Evolutionary conservation across 352 stramenopile genomes (phyloP).

Genomic region (Globisporangium polare): DNA sequence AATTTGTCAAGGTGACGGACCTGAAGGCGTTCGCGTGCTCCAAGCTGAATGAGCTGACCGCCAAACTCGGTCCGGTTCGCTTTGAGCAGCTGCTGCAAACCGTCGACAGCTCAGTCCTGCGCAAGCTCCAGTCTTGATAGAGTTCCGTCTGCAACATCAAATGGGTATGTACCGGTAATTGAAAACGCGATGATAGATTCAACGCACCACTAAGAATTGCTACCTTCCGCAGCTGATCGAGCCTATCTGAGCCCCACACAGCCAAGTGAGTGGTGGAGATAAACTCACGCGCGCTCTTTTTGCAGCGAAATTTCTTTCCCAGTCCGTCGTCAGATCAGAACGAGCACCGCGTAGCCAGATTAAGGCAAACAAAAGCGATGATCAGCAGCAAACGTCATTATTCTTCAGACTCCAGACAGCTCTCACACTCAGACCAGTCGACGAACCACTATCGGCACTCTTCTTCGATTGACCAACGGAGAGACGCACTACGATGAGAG

Average conservation of each 20-base stretch:
- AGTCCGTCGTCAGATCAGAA: too few species aligned
- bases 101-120: slow-evolving; percentile 54
- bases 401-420: too few species aligned
- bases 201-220: not conserved
- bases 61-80: slow-evolving; percentile 29
- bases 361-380: too few species aligned
- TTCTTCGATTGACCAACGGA: not conserved
- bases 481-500: not conserved
- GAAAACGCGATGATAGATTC: slow-evolving; percentile 1
- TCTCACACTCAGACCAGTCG: too few species aligned
- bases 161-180: too few species aligned
- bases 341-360: too few species aligned
- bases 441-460: too few species aligned
- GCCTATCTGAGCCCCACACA: not conserved
- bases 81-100: slow-evolving; percentile 57
- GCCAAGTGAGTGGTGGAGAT: too few species aligned
- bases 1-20: slow-evolving; percentile 30
- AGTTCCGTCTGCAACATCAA: not conserved
- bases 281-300: too few species aligned
- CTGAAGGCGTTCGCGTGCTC: slow-evolving; percentile 38
- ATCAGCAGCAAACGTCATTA: too few species aligned
- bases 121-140: slow-evolving; percentile 36
- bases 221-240: not conserved
- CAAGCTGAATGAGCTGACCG: slow-evolving; percentile 38
- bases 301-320: too few species aligned